Base-by-base conservation (phyloP, 2,329 filamentous ascomycete species). In the Exophiala bonariae region DNA sequence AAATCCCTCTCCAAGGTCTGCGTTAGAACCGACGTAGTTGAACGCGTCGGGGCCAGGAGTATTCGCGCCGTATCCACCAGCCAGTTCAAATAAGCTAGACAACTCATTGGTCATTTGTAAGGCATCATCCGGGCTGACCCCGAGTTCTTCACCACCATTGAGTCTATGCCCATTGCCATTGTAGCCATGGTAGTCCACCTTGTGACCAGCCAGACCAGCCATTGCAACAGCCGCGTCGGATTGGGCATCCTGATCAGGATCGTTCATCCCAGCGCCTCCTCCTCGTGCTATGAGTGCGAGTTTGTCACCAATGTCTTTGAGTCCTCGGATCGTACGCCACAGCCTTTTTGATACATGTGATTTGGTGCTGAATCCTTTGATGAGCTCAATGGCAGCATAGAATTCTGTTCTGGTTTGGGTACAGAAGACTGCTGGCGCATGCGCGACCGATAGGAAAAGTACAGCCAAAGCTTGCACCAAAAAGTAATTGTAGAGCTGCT, bases 401-500 rank as follows among this genome's bases (percentile, higher is more conserved):
- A 85, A 85, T 58, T 85, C 82, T 51, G 84, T 79, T 10, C 81
- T 74, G n/a, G 81, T 80, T 53, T 75, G 71, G 5, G 74, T 68
- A 51, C 77, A 81, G 61, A 84, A 85, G 7, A 82, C 72, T 0
- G 73, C 72, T 0, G 82, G 81, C 3, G 81, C 80, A 63, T 85
- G 82, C 14, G 78, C 81, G 2, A 85, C 81, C 2, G 81, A 81
- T 2, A 86, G 70, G 59, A 85, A 83, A 1, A 85, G 69, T 0
- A 83, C 81, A 0, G 80, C 82, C 9, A 86, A 67, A 1, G 81
- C 81, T 22, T 79, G 79, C 11, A 83, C 77, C 31, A 85, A 73
- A 67, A 85, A 85, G 53, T 84, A 83, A 62, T 86, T 84, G 71
- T 84, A 85, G 48, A 79, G 74, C 34, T 80, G 75, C 59, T 85